A percentile compares a stretch with the other conserved stretches of the same genome.
phyloP scores from a whole-genome alignment of 2,329 filamentous ascomycete genomes.

The Stemphylium lycopersici region DNA sequence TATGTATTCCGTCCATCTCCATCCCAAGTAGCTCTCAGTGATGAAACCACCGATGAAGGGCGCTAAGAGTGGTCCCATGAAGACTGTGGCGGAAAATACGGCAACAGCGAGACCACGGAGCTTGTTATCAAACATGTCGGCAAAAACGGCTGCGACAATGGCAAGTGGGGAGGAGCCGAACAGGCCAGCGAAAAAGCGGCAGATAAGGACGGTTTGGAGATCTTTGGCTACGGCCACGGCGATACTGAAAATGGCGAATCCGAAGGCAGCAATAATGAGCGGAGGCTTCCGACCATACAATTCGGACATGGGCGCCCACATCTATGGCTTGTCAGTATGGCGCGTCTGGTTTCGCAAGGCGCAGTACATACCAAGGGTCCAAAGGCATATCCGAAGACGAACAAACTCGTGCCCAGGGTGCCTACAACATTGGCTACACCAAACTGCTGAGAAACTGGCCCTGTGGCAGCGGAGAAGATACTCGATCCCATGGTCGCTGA shows the following conservation, averaged over 20 bases:
- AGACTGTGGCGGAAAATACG: constrained; percentile 57
- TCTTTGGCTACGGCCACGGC: constrained; percentile 59
- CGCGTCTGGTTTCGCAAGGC: not conserved
- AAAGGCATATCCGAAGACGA: constrained; percentile 48
- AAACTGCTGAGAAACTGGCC: constrained; percentile 37
- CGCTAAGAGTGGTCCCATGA: constrained; percentile 59
- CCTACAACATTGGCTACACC: constrained; percentile 37
- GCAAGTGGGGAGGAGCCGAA: constrained; percentile 62
- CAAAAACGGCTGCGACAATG: constrained; percentile 61
- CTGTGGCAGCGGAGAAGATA: constrained; percentile 51
- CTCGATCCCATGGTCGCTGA: constrained; percentile 68
- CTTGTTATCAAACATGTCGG: constrained; percentile 62
- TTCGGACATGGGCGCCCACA: constrained; percentile 60
- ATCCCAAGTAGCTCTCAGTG: constrained; percentile 55
- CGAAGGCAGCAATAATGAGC: constrained; percentile 56
- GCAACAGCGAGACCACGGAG: constrained; percentile 52
- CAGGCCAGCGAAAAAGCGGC: constrained; percentile 60
- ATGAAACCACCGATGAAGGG: constrained; percentile 63
- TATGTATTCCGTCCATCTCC: constrained; percentile 63
- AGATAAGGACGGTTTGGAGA: constrained; percentile 60
- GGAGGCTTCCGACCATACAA: constrained; percentile 58
- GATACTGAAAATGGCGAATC: constrained; percentile 59
- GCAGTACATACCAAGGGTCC: constrained; percentile 39
- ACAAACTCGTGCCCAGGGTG: constrained; percentile 43
- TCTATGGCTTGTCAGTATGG: constrained; percentile 14